Percentiles rank a stretch among this genome's conserved stretches.
These are phyloP conservation scores for Lycium ferocissimum DNA, from an alignment of 257 asterid species.

Conservation along the genomic window DNA sequence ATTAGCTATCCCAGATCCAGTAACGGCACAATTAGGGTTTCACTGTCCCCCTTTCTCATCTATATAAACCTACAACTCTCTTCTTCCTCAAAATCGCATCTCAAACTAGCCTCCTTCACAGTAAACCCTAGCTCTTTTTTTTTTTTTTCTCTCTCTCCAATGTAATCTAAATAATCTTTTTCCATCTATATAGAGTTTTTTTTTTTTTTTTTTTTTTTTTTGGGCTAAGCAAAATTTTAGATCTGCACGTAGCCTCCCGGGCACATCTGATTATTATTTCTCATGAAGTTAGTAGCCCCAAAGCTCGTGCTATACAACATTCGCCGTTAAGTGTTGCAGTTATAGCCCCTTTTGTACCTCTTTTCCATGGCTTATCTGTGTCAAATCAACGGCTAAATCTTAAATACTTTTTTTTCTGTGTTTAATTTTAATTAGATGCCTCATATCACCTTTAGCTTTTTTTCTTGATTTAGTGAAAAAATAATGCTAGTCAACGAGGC, in stretches of 20 bases:
- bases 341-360: conserved; percentile 24
- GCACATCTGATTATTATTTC: neutral
- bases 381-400: conserved; percentile 30
- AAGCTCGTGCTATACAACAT: conserved; percentile 17
- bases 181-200: neutral
- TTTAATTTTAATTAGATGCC: neutral
- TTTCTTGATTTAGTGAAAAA: neutral
- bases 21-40: neutral
- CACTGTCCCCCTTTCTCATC: neutral
- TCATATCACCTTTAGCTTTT: conserved; percentile 31
- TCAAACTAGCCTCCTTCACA: neutral
- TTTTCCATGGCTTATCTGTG: conserved; percentile 29
- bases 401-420: neutral
- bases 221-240: neutral
- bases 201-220: neutral
- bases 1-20: neutral
- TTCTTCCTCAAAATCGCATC: neutral
- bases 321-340: conserved; percentile 33
- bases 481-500: conserved; percentile 29
- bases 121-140: too few species aligned
- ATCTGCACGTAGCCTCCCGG: conserved; percentile 35
- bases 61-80: neutral
- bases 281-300: conserved; percentile 32
- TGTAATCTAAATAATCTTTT: too few species aligned
- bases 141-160: too few species aligned